Percentiles rank a stretch among this genome's conserved stretches.
Conservation (phyloP, 164 flowering plant species). For the Litsea cubeba region DNA sequence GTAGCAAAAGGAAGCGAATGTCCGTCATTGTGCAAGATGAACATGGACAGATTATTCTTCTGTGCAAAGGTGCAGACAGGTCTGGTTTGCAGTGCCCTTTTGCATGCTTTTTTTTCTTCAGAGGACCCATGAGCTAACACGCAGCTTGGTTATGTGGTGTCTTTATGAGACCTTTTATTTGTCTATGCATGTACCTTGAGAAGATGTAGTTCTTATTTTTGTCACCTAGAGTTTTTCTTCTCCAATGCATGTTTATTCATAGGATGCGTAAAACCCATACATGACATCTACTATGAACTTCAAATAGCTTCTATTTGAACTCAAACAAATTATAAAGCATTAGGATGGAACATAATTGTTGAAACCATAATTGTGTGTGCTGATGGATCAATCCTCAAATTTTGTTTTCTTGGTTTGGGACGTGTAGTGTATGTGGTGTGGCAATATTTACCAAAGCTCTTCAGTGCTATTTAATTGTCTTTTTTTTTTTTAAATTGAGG, state of each 20-base stretch:
- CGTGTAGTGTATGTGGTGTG: too few species aligned
- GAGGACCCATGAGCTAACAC: not conserved
- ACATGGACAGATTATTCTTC: constrained; percentile 72
- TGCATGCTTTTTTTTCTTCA: not conserved
- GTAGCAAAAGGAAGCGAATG: constrained; percentile 96
- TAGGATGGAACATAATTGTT: not conserved
- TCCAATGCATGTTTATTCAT: not conserved
- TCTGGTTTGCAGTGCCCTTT: constrained; percentile 27
- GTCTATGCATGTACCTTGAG: not conserved
- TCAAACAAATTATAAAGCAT: too few species aligned
- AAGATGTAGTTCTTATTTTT: not conserved
- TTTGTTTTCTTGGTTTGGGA: too few species aligned
- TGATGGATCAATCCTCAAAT: too few species aligned
- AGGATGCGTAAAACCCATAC: not conserved
- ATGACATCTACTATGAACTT: not conserved
- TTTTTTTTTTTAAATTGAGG: not conserved
- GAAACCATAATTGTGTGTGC: too few species aligned
- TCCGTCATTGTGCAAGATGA: constrained; percentile 80
- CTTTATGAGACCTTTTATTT: not conserved
- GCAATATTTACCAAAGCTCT: too few species aligned
- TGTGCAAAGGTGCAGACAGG: constrained; percentile 99
- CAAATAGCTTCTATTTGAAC: too few species aligned
- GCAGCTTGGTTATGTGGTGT: not conserved
- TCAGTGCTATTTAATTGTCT: too few species aligned
- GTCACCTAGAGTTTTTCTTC: not conserved